Percentiles rank a stretch among this genome's conserved stretches.
Evolutionary conservation across 116 monocot genomes (phyloP).

Genomic region (Trichopus zeylanicus): DNA sequence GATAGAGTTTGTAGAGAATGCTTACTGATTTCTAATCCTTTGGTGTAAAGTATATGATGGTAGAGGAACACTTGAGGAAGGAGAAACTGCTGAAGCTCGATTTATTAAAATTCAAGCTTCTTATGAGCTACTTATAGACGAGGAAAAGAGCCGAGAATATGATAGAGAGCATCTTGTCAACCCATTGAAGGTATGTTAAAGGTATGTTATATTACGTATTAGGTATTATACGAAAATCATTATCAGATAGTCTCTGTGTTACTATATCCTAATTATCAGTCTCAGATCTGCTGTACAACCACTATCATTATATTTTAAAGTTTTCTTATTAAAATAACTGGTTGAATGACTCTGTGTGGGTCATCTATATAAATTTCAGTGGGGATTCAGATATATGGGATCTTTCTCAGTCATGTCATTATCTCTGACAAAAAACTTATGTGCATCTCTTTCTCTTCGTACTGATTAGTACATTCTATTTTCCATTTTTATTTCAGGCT

Average conservation of each 20-base stretch:
- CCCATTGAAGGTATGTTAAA: constrained; percentile 81
- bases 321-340: not conserved
- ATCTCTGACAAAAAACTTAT: not conserved
- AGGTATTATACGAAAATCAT: too few species aligned
- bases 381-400: not conserved
- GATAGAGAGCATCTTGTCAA: constrained; percentile 79
- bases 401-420: not conserved
- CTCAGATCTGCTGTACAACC: too few species aligned
- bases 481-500: constrained; percentile 37
- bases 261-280: too few species aligned
- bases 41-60: constrained; percentile 77
- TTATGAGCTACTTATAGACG: constrained; percentile 87
- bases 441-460: not conserved
- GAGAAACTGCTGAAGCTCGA: constrained; percentile 95
- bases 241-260: too few species aligned
- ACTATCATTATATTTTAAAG: not conserved
- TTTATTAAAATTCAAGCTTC: constrained; percentile 99
- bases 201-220: too few species aligned
- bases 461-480: not conserved
- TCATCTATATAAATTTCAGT: not conserved
- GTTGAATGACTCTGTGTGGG: not conserved
- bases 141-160: constrained; percentile 54
- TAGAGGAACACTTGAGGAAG: constrained; percentile 84
- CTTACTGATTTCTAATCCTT: not conserved
- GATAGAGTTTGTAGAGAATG: not conserved